A percentile compares a stretch with the other conserved stretches of the same genome.
phyloP scores from a whole-genome alignment of 202 grass and related monocot genomes.

The Eragrostis tef region DNA sequence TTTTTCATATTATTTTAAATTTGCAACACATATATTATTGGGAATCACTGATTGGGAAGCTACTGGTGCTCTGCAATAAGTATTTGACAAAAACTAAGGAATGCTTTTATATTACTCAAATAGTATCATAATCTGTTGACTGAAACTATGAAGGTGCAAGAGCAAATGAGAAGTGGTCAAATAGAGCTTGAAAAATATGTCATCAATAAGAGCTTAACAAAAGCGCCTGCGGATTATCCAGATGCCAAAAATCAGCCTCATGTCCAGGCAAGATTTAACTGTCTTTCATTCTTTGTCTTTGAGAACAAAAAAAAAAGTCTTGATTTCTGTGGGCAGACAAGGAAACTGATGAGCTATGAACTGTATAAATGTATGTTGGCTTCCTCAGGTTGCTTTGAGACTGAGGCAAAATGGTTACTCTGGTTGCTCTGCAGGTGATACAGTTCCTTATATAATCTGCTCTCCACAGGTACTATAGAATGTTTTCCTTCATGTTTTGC shows the following conservation, averaged over 20 bases:
- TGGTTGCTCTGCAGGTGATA: conserved; percentile 84
- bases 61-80: conserved; percentile 12
- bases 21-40: conserved; percentile 7
- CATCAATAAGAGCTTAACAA: conserved; percentile 96
- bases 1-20: conserved; percentile 30
- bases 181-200: conserved; percentile 91
- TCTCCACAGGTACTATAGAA: conserved; percentile 63
- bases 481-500: conserved; percentile 33
- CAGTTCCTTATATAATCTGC: conserved; percentile 95
- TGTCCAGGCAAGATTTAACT: conserved; percentile 74
- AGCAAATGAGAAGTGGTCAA: conserved; percentile 90
- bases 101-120: background rate
- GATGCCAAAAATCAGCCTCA: conserved; percentile 99
- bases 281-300: conserved; percentile 11
- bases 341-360: conserved; percentile 1
- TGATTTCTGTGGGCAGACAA: conserved; percentile 5
- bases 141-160: conserved; percentile 65
- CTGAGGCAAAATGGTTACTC: conserved; percentile 87
- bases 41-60: background rate
- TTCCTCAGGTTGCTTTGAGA: conserved; percentile 88
- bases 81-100: background rate
- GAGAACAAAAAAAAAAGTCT: background rate
- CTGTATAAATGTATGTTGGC: conserved; percentile 7
- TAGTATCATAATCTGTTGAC: conserved; percentile 41
- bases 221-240: conserved; percentile 92